A percentile compares a stretch with the other conserved stretches of the same genome.
phyloP scores from a whole-genome alignment of 441 rosid genomes.

The Mallotus japonicus region DNA sequence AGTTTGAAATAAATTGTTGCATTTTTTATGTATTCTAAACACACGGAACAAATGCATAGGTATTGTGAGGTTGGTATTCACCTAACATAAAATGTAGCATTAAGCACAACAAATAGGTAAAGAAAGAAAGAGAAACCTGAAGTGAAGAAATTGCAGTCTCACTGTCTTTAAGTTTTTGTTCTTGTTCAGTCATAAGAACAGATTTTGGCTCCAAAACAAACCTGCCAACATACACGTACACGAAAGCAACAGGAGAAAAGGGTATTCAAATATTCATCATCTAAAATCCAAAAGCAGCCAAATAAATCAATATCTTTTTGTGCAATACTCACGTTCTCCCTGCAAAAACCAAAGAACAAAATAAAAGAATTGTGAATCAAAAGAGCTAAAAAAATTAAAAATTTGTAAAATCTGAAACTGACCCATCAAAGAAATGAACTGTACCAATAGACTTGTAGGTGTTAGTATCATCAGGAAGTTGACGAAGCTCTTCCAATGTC shows the following conservation, averaged over 20 bases:
- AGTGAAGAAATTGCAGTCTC: conserved; percentile 74
- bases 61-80: no score
- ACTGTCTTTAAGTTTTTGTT: conserved; percentile 78
- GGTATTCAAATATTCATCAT: conserved; percentile 13
- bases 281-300: not conserved
- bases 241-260: conserved; percentile 9
- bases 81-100: not conserved
- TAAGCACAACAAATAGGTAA: not conserved
- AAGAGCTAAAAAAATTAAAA: no score
- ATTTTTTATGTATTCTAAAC: no score
- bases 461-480: conserved; percentile 70
- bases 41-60: not conserved
- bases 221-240: conserved; percentile 38
- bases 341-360: conserved; percentile 38
- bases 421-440: not conserved
- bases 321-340: conserved; percentile 84
- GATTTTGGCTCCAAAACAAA: conserved; percentile 79
- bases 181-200: conserved; percentile 65
- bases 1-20: no score
- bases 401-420: not conserved
- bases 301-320: not conserved
- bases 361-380: not conserved
- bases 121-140: conserved; percentile 42
- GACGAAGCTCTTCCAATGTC: conserved; percentile 81
- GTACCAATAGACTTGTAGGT: conserved; percentile 83